phyloP scores from a whole-genome alignment of 2,329 filamentous ascomycete species.

The Pestalotiopsis sp. region DNA sequence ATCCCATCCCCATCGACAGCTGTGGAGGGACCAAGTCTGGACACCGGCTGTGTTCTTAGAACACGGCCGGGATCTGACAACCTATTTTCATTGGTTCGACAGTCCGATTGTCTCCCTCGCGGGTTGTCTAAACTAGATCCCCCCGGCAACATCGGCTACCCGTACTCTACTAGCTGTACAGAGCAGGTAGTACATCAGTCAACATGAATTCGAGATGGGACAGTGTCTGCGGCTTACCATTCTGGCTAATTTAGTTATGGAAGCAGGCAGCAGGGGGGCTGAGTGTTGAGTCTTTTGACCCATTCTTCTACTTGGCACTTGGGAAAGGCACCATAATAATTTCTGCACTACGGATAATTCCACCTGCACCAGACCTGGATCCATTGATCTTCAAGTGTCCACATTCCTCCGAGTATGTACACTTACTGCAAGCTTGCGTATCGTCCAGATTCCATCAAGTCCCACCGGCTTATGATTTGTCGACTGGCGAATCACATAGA shows the following conservation, averaged over 20 bases:
- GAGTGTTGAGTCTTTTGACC: background rate
- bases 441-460: background rate
- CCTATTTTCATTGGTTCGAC: background rate
- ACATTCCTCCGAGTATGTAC: background rate
- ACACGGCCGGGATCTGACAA: background rate
- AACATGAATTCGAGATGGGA: background rate
- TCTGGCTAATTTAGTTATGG: background rate
- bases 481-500: background rate
- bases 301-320: too few relatives aligned
- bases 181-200: background rate
- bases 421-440: background rate
- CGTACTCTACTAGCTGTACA: background rate
- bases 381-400: background rate
- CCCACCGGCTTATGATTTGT: background rate
- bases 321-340: background rate
- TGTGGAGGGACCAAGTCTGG: background rate
- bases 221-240: background rate
- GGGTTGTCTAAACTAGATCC: background rate
- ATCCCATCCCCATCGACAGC: background rate
- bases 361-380: background rate
- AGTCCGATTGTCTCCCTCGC: background rate
- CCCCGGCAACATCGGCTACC: background rate
- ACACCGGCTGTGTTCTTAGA: background rate
- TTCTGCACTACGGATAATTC: background rate
- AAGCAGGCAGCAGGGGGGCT: background rate